phyloP scores from a whole-genome alignment of 148 eudicot species.

The Rhododendron williamsianum region DNA sequence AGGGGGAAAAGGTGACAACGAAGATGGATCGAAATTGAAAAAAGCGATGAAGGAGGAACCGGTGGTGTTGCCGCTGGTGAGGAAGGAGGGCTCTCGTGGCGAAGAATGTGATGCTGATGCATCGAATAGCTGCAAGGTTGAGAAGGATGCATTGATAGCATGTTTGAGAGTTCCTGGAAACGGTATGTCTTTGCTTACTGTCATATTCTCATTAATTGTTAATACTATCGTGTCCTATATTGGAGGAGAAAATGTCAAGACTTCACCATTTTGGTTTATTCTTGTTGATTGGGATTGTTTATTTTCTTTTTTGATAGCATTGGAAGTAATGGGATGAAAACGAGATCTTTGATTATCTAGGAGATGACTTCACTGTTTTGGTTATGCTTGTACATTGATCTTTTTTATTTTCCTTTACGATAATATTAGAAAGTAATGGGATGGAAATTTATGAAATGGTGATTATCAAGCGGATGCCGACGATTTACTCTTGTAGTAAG shows the following conservation, averaged over 20 bases:
- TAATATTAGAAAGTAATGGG: background rate
- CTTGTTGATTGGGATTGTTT: background rate
- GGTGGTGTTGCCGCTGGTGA: background rate
- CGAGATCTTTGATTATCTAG: background rate
- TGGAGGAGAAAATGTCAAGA: background rate
- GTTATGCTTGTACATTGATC: background rate
- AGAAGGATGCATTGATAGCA: slow-evolving; percentile 50
- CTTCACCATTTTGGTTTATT: background rate
- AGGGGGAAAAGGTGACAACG: background rate
- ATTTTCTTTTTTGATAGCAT: background rate
- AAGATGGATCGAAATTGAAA: slow-evolving; percentile 12
- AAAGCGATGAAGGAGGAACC: slow-evolving; percentile 16
- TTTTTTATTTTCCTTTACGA: background rate
- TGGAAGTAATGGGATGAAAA: background rate
- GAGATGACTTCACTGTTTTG: background rate
- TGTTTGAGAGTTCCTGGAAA: slow-evolving; percentile 78
- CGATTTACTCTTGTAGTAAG: background rate
- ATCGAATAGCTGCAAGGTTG: slow-evolving; percentile 48
- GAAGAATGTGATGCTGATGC: slow-evolving; percentile 71
- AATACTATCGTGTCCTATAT: background rate
- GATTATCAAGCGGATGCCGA: background rate
- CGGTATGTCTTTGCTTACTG: slow-evolving; percentile 28
- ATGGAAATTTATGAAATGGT: background rate
- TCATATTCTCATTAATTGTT: background rate
- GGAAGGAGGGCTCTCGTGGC: slow-evolving; percentile 27